These are phyloP conservation scores for Oryza meridionalis DNA, from an alignment of 176 grass and related monocot species.

Conservation along the genomic window DNA sequence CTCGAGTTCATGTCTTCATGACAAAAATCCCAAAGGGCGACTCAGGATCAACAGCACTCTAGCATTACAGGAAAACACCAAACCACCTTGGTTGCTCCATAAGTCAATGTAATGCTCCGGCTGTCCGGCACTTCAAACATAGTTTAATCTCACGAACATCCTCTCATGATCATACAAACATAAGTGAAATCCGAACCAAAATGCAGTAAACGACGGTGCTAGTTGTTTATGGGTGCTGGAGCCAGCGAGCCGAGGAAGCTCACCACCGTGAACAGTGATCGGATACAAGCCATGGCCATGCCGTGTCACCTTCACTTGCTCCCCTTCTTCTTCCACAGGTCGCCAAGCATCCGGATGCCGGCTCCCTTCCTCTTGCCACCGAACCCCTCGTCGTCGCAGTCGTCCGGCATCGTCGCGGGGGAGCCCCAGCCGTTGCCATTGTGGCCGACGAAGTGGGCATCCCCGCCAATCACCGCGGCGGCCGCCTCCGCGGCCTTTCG, in stretches of 20 bases:
- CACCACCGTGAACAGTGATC: not conserved
- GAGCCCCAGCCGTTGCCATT: slow-evolving; percentile 60
- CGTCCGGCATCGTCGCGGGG: slow-evolving; percentile 49
- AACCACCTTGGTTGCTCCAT: slow-evolving; percentile 47
- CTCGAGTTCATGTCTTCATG: not conserved
- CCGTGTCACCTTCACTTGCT: slow-evolving; percentile 42
- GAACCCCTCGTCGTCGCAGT: slow-evolving; percentile 63
- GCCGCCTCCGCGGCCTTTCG: slow-evolving; percentile 89
- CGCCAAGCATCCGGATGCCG: slow-evolving; percentile 90
- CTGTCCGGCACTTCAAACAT: slow-evolving; percentile 10
- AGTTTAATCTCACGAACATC: slow-evolving; percentile 25
- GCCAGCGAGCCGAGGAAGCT: slow-evolving; percentile 36
- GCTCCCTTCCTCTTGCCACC: slow-evolving; percentile 64
- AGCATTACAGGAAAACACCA: slow-evolving; percentile 24
- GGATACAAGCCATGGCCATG: not conserved
- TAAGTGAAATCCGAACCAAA: slow-evolving; percentile 46
- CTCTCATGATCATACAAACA: slow-evolving; percentile 49
- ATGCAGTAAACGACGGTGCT: slow-evolving; percentile 40
- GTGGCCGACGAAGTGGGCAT: slow-evolving; percentile 46
- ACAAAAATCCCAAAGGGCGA: not conserved
- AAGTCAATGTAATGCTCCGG: slow-evolving; percentile 16
- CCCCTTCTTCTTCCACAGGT: slow-evolving; percentile 93
- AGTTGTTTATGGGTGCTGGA: slow-evolving; percentile 9
- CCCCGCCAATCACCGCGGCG: slow-evolving; percentile 68
- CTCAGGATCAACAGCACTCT: not conserved